Percentiles rank a stretch among this genome's conserved stretches.
phyloP scores from a whole-genome alignment of 148 eudicot species.

The Rhododendron molle region DNA sequence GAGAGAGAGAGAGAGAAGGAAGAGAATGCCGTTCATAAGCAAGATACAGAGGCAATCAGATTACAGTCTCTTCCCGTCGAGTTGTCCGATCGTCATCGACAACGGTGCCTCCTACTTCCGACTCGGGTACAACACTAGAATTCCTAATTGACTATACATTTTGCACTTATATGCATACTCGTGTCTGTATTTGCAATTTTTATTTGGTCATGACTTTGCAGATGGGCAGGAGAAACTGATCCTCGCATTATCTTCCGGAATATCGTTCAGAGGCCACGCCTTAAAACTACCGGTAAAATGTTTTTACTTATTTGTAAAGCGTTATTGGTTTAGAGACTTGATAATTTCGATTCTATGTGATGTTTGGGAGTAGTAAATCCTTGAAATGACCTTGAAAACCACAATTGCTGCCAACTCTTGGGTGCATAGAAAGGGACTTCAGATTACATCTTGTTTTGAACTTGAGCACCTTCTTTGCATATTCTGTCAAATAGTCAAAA shows the following conservation, averaged over 20 bases:
- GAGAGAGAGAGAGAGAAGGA: slow-evolving; percentile 13
- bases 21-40: slow-evolving; percentile 78
- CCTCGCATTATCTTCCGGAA: slow-evolving; percentile 90
- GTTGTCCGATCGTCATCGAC: slow-evolving; percentile 82
- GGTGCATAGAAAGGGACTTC: not conserved
- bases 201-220: slow-evolving; percentile 17
- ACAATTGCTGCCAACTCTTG: not conserved
- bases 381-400: not conserved
- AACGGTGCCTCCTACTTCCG: slow-evolving; percentile 95
- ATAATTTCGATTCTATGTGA: not conserved
- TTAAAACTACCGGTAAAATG: slow-evolving; percentile 68
- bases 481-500: not conserved
- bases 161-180: not conserved
- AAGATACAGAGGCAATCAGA: slow-evolving; percentile 68
- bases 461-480: not conserved
- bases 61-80: slow-evolving; percentile 56
- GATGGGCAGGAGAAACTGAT: slow-evolving; percentile 95
- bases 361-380: not conserved
- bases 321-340: not conserved
- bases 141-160: slow-evolving; percentile 23
- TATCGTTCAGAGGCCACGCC: slow-evolving; percentile 96
- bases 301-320: not conserved
- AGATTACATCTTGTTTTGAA: not conserved
- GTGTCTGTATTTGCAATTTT: not conserved
- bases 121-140: slow-evolving; percentile 48